Base-by-base conservation (phyloP, 495 filamentous ascomycete species). In the Pseudoneurospora amorphoporcata region DNA sequence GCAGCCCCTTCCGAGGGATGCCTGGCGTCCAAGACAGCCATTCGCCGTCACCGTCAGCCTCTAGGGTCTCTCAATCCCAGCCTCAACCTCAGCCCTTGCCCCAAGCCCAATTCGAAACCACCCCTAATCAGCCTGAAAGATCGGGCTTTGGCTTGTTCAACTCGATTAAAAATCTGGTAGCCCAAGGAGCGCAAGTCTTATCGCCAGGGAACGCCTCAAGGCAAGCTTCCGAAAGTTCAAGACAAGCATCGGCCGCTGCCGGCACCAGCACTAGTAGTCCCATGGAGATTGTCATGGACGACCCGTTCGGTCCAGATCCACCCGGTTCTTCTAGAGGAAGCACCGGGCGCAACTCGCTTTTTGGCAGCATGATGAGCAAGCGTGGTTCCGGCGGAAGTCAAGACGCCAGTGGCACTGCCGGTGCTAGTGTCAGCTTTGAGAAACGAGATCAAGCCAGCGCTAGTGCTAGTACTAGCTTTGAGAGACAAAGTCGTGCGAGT, bases 1-100 rank as follows among this genome's bases (percentile, higher is more conserved):
- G 85, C 10, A 88, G 87, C 68, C 87, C 87, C 8, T 88, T 88
- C 71, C 83, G 83, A 39, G 82, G 86, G 53, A 35, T 65, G 29
- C 29, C 82, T 84, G 4, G 75, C 75, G 10, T 69, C 76, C 29
- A 81, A 75, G 47, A 76, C 75, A 80, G 75, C 70, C 74, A 78
- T 47, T 82, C 80, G 3, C 80, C 79, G 6, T 75, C 72, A 8
- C 75, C 71, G 23, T 61, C 73, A 8, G 68, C 68, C 38, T 41
- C 70, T 14, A 71, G 69, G 23, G 45, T 23, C 17, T 73, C 74
- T 40, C 71, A 9, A 39, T 42, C 41, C 40, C 72, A 42, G 10
- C 45, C 68, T 37, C 65, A 29, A 23, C 69, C 17, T 47, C 19
- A 45, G 69, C n/a, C 35, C 4, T 42, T 39, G 32, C 72, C 23